phyloP scores from a whole-genome alignment of 805 yeast genomes.

The Grigorovia yakushimaensis region DNA sequence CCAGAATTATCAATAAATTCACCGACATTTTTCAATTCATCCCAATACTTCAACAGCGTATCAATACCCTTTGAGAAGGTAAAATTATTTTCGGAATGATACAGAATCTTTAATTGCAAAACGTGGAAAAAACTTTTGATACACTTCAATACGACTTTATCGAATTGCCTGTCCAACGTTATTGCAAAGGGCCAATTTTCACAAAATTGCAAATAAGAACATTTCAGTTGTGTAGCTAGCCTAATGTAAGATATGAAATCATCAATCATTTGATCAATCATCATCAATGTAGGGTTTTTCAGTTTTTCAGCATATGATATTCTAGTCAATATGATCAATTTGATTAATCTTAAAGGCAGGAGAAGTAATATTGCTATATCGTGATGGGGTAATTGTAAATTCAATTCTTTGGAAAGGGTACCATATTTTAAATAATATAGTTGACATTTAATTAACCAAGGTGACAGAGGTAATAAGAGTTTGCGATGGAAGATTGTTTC shows the following conservation, averaged over 20 bases:
- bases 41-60: constrained; percentile 75
- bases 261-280: constrained; percentile 88
- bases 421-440: constrained; percentile 56
- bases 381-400: constrained; percentile 64
- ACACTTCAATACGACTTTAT: constrained; percentile 61
- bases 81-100: constrained; percentile 75
- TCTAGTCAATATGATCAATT: constrained; percentile 68
- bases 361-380: constrained; percentile 56
- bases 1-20: constrained; percentile 74
- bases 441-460: constrained; percentile 76
- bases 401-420: constrained; percentile 51
- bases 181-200: constrained; percentile 61
- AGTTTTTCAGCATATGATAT: constrained; percentile 69
- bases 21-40: constrained; percentile 66
- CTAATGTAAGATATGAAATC: constrained; percentile 72
- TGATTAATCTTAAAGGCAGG: constrained; percentile 72
- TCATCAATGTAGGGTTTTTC: constrained; percentile 83
- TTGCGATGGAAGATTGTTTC: constrained; percentile 63
- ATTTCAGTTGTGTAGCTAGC: constrained; percentile 66
- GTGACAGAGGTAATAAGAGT: constrained; percentile 59
- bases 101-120: constrained; percentile 67
- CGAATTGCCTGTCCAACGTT: constrained; percentile 53
- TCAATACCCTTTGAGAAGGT: constrained; percentile 93
- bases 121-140: constrained; percentile 65
- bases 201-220: constrained; percentile 52